Evolutionary conservation across 2,329 filamentous ascomycete species (phyloP).

Genomic region (Verticillium nubilum): DNA sequence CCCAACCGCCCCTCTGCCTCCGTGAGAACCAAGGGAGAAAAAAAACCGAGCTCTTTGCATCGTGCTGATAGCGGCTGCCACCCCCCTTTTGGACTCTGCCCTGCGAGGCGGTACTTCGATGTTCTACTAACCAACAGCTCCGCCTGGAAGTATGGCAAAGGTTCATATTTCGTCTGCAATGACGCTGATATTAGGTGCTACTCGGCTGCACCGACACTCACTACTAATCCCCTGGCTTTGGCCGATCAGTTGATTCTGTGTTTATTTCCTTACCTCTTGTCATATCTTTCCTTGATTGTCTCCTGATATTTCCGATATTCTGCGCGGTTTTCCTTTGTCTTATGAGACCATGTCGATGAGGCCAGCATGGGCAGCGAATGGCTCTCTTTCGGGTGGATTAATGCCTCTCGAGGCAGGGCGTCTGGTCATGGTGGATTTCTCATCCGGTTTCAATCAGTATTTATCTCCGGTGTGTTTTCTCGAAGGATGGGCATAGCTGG

Average conservation of each 20-base stretch:
- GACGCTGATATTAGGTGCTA: background rate
- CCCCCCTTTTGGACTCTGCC: background rate
- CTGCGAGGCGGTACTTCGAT: background rate
- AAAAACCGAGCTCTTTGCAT: background rate
- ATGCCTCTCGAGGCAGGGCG: background rate
- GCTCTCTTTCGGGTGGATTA: background rate
- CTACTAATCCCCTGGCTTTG: background rate
- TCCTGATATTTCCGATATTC: background rate
- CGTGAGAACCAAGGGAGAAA: background rate
- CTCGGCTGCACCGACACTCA: background rate
- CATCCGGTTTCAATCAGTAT: background rate
- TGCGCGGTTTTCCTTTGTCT: background rate
- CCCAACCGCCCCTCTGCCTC: background rate
- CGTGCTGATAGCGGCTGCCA: background rate
- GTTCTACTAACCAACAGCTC: background rate
- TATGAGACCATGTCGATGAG: background rate
- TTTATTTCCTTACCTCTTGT: background rate
- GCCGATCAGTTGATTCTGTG: background rate
- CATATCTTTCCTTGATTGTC: background rate
- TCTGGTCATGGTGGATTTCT: background rate
- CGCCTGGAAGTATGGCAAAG: background rate
- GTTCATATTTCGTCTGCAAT: background rate
- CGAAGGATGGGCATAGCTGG: background rate
- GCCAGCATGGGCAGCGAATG: background rate
- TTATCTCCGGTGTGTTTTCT: background rate